These are phyloP conservation scores for Diplosphaera chodatii DNA, from an alignment of 139 green algal genomes.

Conservation along the genomic window DNA sequence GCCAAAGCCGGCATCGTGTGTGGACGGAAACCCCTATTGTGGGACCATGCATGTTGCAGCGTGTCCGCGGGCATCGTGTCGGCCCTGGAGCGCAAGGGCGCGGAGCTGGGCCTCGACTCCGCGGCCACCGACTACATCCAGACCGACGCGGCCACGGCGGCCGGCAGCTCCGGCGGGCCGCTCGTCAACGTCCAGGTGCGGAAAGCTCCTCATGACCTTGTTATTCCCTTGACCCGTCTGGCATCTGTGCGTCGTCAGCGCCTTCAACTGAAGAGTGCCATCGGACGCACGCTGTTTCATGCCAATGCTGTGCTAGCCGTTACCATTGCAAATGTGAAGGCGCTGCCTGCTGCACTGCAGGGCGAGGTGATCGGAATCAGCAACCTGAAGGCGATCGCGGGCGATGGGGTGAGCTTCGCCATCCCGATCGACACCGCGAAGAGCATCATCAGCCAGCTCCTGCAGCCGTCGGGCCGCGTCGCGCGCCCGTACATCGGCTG, in stretches of 20 bases:
- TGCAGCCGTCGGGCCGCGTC: slow-evolving; percentile 46
- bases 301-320: too few species aligned
- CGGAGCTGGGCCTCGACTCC: slow-evolving; percentile 58
- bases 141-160: slow-evolving; percentile 53
- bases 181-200: slow-evolving; percentile 66
- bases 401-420: slow-evolving; percentile 71
- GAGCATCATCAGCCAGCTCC: slow-evolving; percentile 42
- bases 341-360: slow-evolving; percentile 52
- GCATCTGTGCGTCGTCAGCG: too few species aligned
- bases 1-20: too few species aligned
- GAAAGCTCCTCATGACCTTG: too few species aligned
- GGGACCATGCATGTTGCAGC: too few species aligned
- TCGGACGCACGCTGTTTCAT: too few species aligned
- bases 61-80: slow-evolving; percentile 67
- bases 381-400: slow-evolving; percentile 59
- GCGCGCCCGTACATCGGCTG: slow-evolving; percentile 64
- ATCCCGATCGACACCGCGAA: slow-evolving; percentile 68
- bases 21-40: too few species aligned
- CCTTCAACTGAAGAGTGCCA: too few species aligned
- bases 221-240: too few species aligned
- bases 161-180: slow-evolving; percentile 55
- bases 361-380: slow-evolving; percentile 64
- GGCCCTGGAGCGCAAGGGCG: slow-evolving; percentile 63
- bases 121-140: slow-evolving; percentile 66
- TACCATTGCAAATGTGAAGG: too few species aligned